Evolutionary conservation across 2,329 filamentous ascomycete species (phyloP).

Genomic region (Fusarium abutilonis): DNA sequence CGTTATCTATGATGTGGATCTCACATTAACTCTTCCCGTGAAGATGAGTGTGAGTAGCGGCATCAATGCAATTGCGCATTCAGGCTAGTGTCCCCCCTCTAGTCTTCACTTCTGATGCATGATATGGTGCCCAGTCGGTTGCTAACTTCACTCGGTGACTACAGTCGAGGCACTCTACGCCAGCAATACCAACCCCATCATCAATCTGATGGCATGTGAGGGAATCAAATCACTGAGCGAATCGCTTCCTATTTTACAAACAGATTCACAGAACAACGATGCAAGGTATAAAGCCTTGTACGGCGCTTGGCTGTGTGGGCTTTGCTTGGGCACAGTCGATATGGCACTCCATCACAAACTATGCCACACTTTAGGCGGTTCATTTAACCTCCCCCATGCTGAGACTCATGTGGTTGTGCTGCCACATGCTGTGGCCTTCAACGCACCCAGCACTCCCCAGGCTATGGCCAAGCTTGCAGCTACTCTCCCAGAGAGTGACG

Average conservation of each 20-base stretch:
- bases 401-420: slow-evolving; percentile 72
- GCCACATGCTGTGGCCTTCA: slow-evolving; percentile 71
- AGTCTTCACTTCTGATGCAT: no score
- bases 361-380: slow-evolving; percentile 71
- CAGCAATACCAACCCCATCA: slow-evolving; percentile 68
- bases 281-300: slow-evolving; percentile 58
- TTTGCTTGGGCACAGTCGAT: slow-evolving; percentile 66
- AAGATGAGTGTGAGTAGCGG: slow-evolving; percentile 66
- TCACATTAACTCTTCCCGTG: slow-evolving; percentile 67
- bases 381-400: slow-evolving; percentile 71
- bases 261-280: neutral
- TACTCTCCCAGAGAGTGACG: slow-evolving; percentile 64
- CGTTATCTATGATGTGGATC: slow-evolving; percentile 72
- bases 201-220: slow-evolving; percentile 66
- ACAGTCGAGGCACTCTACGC: slow-evolving; percentile 70
- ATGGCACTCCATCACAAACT: slow-evolving; percentile 76
- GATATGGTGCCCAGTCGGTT: no score
- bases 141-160: no score
- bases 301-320: slow-evolving; percentile 72
- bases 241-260: neutral
- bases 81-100: no score
- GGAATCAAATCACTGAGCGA: neutral
- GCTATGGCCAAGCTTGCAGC: slow-evolving; percentile 63
- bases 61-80: slow-evolving; percentile 73
- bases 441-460: slow-evolving; percentile 63